Evolutionary conservation across 2,329 filamentous ascomycete species (phyloP).

Genomic region (Exophiala bonariae): DNA sequence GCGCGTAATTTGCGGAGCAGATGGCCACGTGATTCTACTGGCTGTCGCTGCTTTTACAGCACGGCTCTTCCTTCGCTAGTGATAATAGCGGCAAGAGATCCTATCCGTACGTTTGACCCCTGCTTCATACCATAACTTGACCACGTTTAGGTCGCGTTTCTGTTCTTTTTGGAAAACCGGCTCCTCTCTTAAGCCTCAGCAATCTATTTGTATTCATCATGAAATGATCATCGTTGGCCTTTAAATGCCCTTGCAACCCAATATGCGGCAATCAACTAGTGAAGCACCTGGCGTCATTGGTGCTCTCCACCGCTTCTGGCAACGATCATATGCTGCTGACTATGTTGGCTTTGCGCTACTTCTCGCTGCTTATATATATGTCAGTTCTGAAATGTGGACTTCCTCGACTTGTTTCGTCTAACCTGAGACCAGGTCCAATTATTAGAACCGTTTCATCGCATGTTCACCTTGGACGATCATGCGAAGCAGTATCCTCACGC

Average conservation of each 20-base stretch:
- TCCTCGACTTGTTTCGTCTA: neutral
- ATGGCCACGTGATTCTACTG: too few species aligned
- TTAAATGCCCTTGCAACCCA: too few species aligned
- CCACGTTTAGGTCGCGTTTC: too few species aligned
- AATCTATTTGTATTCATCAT: too few species aligned
- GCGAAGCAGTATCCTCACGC: conserved; percentile 86
- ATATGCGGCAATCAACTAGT: conserved; percentile 9
- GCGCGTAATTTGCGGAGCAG: conserved; percentile 23
- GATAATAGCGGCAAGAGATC: too few species aligned
- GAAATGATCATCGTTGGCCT: too few species aligned
- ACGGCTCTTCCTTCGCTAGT: too few species aligned
- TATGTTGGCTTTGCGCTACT: conserved; percentile 77
- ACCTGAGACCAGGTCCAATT: conserved; percentile 62
- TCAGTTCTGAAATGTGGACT: conserved; percentile 1
- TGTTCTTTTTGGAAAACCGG: too few species aligned
- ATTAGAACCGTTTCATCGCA: conserved; percentile 84
- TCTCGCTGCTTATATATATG: conserved; percentile 61
- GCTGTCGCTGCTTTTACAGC: too few species aligned
- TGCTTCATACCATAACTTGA: too few species aligned
- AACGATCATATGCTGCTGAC: conserved; percentile 82
- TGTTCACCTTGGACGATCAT: conserved; percentile 87
- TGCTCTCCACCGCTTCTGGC: conserved; percentile 53
- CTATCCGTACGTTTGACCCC: too few species aligned
- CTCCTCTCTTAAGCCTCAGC: too few species aligned
- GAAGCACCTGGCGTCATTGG: conserved; percentile 40